Base-by-base conservation (phyloP, 208 protist genomes). In the Borovskyia barvae region DNA sequence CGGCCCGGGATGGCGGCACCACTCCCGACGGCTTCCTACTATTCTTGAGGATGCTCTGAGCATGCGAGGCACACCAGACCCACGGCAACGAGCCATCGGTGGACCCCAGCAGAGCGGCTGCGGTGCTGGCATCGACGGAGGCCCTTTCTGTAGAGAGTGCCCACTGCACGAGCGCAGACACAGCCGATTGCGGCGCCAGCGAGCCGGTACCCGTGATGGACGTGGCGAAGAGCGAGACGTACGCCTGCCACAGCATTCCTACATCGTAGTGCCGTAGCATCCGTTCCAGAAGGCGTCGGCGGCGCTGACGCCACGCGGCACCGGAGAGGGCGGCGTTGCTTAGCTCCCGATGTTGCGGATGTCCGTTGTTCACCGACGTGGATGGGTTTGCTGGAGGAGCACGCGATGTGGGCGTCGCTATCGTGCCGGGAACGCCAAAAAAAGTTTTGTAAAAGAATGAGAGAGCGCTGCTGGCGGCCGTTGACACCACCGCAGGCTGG, bases 201-300 rank as follows among this genome's bases (percentile, higher is more conserved):
- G 46, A 45, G 20, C 22, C 6, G 0, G 48, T 22, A 11, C 49
- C 25, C 4, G 63, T 57, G 26, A 40, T 57, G 12, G 64, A 51
- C 15, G 55, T 22, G 26, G 40, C 11, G 39, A 71, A 71, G 15
- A 71, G 47, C n/a, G 64, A 32, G 9, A 71, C 64, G 35, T 71
- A 71, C 32, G 64, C 64, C 41, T 71, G 64, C 64, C 64, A 71
- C 1, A 71, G 47, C 37, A 71, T 52, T 8, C 46, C 48, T 4
- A 53, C 49, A n/a, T 63, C 48, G 55, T 64, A 71, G 55, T 71
- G 64, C 3, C 55, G 64, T 15, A 64, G 49, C 2, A 71, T 28
- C 3, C 64, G 54, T 22, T 63, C 48, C 14, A 71, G 47, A 17
- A 71, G 64, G 8, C 64, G 54, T 3, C 41, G 55, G 1, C 64